Evolutionary conservation across 2,329 filamentous ascomycete species (phyloP), one percentile per base, ranked within the genome.

Genomic region (Xylariomycetidae sp.): DNA sequence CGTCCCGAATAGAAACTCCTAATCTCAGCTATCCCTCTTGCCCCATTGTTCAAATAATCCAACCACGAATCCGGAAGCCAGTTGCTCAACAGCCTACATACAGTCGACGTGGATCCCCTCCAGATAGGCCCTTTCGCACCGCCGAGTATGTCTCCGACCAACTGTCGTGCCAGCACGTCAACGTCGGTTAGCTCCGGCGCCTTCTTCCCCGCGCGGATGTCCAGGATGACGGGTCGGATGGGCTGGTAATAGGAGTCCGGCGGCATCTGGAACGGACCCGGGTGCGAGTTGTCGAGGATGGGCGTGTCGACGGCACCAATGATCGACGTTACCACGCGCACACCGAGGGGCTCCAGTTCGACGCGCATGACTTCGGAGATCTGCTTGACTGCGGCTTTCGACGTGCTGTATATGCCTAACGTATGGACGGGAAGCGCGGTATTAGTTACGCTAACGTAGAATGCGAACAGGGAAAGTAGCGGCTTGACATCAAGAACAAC

Each of bases 261-360:
- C 8, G 30, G 30, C 26, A 33, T 18, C 25, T 37, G 12, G 14
- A 37, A 26, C n/a, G 11, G 8, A 23, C n/a, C 20, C 8, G 20
- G n/a, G 20, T 23, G 20, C n/a, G 20, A 23, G 20, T 23, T 23
- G 20, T 8, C n/a, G n/a, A 23, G 20, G 20, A n/a, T 23, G n/a
- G 20, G 20, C 8, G 20, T 23, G n/a, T 23, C 20, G 20, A 23
- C 29, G 18, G 13, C 23, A 19, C 49, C 45, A 18, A 47, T 39
- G 26, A 47, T 41, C 3, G 33, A 31, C 11, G 44, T 45, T 10
- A 48, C 32, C 2, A 51, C 44, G 11, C 34, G 37, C 25, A 50
- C 47, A 1, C 42, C 39, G 19, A 49, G 31, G 0, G 45, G 42
- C 12, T 27, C 27, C 13, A 50, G 22, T 32, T 50, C 46, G 9